A percentile compares a stretch with the other conserved stretches of the same genome.
These are phyloP conservation scores for Phaeotremella skinneri DNA, from an alignment of 768 basidiomycete genomes.

Conservation along the genomic window DNA sequence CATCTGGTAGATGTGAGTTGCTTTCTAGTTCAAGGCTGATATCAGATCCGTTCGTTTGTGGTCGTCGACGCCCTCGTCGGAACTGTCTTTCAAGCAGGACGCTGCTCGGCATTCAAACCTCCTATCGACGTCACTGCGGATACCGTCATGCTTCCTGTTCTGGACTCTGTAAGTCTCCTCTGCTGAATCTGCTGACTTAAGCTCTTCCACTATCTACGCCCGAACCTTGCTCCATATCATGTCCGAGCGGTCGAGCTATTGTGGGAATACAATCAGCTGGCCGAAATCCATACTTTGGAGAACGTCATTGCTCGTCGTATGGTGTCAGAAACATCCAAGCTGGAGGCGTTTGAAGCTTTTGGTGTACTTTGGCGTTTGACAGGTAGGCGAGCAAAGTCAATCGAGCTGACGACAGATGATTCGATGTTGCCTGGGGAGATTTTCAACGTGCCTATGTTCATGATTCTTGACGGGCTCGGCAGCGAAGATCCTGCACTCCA, in stretches of 20 bases:
- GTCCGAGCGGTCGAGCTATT: conserved; percentile 74
- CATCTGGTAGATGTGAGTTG: conserved; percentile 59
- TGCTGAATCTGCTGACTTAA: conserved; percentile 46
- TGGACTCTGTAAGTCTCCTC: conserved; percentile 25
- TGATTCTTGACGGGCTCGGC: conserved; percentile 77
- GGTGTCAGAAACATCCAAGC: conserved; percentile 57
- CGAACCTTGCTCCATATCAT: conserved; percentile 69
- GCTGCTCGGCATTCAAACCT: conserved; percentile 55
- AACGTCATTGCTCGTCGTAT: conserved; percentile 64
- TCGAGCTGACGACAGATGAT: conserved; percentile 60
- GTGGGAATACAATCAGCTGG: conserved; percentile 58
- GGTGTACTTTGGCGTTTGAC: conserved; percentile 88
- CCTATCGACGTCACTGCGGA: conserved; percentile 59
- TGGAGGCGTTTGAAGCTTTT: conserved; percentile 75
- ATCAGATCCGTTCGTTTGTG: conserved; percentile 64
- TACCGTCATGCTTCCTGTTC: conserved; percentile 49
- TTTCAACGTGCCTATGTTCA: conserved; percentile 82
- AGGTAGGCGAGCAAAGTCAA: conserved; percentile 56
- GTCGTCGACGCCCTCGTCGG: conserved; percentile 65
- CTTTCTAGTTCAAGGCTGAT: conserved; percentile 14
- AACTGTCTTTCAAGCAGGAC: conserved; percentile 54
- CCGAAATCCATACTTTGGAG: conserved; percentile 33
- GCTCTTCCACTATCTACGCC: conserved; percentile 71
- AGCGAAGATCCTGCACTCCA: conserved; percentile 70
- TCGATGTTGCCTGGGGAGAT: conserved; percentile 72